Base-by-base conservation (phyloP, 352 stramenopile species). In the Phytophthora idaei region DNA sequence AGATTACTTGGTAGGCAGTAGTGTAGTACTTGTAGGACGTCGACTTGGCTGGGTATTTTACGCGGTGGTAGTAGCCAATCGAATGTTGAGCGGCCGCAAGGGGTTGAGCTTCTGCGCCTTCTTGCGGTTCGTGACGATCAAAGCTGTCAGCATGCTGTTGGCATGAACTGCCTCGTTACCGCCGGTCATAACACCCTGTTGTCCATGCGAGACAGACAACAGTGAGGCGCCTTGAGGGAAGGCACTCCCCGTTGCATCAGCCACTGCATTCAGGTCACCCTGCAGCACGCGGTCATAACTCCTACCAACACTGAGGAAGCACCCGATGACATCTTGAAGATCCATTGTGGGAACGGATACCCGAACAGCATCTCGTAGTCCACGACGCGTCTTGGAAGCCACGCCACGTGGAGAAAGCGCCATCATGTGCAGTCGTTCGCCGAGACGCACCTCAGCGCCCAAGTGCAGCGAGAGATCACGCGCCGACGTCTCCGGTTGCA, bases 81-180 rank as follows among this genome's bases (percentile, higher is more conserved):
- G 83, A 29, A 89, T 58, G 46, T 77, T 65, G 29, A 90, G 67
- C 17, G 81, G 81, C 39, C 76, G 72, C 29, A 91, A 61, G 32
- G 78, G 71, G 11, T 79, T 77, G n/a, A 87, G 71, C 50, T 81
- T 82, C 53, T 78, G 60, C 2, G 77, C 41, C 69, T 95, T 94
- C 75, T 92, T 92, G 52, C 81, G 80, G 57, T 86, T 95, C n/a
- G 87, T 92, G 51, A 95, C 64, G 25, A 95, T 73, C 48, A 95
- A 68, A 15, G 82, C 75, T 21, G 84, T 80, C 59, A 94, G 47
- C 87, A 95, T 95, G 15, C 83, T 84, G 60, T 95, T 95, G 9
- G 81, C 81, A 61, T 95, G 80, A 31, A 87, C 63, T 12, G 74
- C 64, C 41, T 92, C 83, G 50, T 66, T 83, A 15, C 74, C 81